Conservation (phyloP, 2,329 filamentous ascomycete genomes). For the Chrysosporium queenslandicum region DNA sequence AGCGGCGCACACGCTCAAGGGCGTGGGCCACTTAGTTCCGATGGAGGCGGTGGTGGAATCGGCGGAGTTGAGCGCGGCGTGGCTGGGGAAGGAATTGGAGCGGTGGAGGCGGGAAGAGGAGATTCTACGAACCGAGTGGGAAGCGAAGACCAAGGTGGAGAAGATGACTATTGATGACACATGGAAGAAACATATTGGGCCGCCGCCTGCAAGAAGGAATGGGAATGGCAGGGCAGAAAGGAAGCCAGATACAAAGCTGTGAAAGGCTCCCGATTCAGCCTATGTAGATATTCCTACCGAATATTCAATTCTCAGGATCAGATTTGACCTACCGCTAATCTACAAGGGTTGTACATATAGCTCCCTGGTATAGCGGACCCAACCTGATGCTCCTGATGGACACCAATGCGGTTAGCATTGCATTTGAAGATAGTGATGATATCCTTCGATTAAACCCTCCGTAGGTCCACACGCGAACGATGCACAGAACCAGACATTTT, state of each 20-base stretch:
- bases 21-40: constrained; percentile 67
- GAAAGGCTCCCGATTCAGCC: not conserved
- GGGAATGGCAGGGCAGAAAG: not conserved
- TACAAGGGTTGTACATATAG: no score
- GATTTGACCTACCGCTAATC: no score
- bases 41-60: constrained; percentile 65
- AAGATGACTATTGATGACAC: constrained; percentile 50
- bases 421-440: no score
- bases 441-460: no score
- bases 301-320: no score
- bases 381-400: no score
- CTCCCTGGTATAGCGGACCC: no score
- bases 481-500: no score
- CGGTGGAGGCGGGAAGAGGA: constrained; percentile 50
- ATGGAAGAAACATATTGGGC: constrained; percentile 32
- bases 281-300: no score
- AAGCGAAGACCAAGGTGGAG: constrained; percentile 39
- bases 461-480: no score
- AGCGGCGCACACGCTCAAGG: constrained; percentile 52
- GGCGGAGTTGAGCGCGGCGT: constrained; percentile 50
- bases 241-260: not conserved
- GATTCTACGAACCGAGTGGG: constrained; percentile 48
- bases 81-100: constrained; percentile 48
- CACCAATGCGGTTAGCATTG: no score
- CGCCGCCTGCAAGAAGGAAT: constrained; percentile 4